Conservation (phyloP, 495 filamentous ascomycete genomes). For the Lophiostoma macrostomum region DNA sequence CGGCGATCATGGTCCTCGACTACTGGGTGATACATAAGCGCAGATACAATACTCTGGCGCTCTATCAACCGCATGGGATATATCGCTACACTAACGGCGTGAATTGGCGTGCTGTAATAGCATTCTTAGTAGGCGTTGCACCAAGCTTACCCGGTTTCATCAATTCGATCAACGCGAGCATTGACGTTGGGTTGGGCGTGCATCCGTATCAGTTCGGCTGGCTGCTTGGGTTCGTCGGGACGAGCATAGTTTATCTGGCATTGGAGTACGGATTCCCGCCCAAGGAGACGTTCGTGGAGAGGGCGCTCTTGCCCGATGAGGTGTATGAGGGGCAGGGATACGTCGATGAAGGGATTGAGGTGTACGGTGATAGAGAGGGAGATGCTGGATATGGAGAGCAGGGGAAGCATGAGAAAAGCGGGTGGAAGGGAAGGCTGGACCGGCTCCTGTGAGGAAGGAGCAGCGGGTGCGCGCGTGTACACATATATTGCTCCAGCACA, state of each 20-base stretch:
- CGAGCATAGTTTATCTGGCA: constrained; percentile 47
- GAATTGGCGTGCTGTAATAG: constrained; percentile 64
- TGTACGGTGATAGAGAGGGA: too few relatives aligned
- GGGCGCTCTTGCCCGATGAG: constrained; percentile 35
- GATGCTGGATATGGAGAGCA: constrained; percentile 15
- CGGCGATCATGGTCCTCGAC: constrained; percentile 63
- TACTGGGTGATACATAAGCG: constrained; percentile 64
- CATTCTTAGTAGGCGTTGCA: constrained; percentile 61
- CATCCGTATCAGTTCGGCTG: constrained; percentile 57
- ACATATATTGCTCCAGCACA: too few relatives aligned
- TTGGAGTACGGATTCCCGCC: constrained; percentile 44
- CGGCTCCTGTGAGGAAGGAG: constrained; percentile 19
- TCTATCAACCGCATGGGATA: constrained; percentile 55
- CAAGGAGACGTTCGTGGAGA: constrained; percentile 42
- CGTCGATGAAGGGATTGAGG: constrained; percentile 25
- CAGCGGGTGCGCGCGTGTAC: too few relatives aligned
- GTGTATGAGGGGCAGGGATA: constrained; percentile 30
- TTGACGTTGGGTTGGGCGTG: constrained; percentile 48
- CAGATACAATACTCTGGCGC: constrained; percentile 57
- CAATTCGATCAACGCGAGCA: constrained; percentile 47
- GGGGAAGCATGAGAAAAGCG: constrained; percentile 17
- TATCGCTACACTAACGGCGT: constrained; percentile 55
- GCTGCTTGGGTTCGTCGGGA: constrained; percentile 52
- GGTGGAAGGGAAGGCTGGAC: constrained; percentile 20
- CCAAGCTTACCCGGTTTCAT: constrained; percentile 61